Evolutionary conservation across 805 yeast genomes (phyloP), one percentile per base, ranked within the genome.

Genomic region (Candida glaebosa): DNA sequence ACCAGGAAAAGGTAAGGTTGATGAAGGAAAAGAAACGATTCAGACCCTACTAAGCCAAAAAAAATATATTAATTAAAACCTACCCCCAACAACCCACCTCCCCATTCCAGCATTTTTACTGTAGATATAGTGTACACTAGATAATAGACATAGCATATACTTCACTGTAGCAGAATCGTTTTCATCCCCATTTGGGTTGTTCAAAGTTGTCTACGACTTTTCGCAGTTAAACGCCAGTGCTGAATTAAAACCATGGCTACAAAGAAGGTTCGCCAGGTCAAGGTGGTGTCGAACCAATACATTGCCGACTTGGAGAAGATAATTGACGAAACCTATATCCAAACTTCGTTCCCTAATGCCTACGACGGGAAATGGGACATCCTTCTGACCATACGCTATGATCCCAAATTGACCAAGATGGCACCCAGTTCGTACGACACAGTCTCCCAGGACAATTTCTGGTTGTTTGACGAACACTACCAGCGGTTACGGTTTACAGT

Each of bases 21-120:
- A 81, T 93, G 82, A 87, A 77, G 60, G 89, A 85, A 50, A 84
- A 79, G 71, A 83, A 83, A 60, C 79, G 82, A 57, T 90, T 91
- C 65, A 82, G 81, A 56, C 99, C 98, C 0, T 91, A 87, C 60
- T 84, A 28, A 28, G 5, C 28, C 28, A 24, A 24, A 24, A 24
- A 24, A 24, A 8, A 24, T 8, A 24, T 8, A 24, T 8, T 8
- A 24, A 24, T 8, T 8, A 24, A 8, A 24, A 24, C 10, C 28
- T 8, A 24, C 8, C 28, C 28, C 28, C 8, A 24, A 8, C 28
- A 24, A 24, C 28, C 28, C 28, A 8, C 8, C 14, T 28, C 31
- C 5, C 14, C 26, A 22, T 22, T 22, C 26, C 10, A 7, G 6
- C 10, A 22, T 7, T 22, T 22, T 22, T 7, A 22, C 10, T 22